Evolutionary conservation across 768 basidiomycete species (phyloP).

Genomic region (Kwoniella shandongensis): DNA sequence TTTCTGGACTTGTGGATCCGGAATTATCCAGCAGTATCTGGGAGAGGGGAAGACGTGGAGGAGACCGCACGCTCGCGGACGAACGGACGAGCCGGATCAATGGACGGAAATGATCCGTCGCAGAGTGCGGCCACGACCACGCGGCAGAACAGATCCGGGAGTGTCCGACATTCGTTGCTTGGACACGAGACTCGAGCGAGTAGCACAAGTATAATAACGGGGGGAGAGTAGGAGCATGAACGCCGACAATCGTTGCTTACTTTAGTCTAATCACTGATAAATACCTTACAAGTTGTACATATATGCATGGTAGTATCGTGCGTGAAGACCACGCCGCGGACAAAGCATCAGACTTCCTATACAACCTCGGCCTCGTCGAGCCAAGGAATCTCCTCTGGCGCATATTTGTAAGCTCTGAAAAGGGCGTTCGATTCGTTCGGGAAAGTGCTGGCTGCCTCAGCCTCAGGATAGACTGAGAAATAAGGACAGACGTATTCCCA

Average conservation of each 20-base stretch:
- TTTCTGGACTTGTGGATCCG: slow-evolving; percentile 33
- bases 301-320: too few species aligned
- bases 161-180: not conserved
- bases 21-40: slow-evolving; percentile 6
- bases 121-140: not conserved
- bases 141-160: not conserved
- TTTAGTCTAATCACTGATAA: too few species aligned
- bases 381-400: slow-evolving; percentile 23
- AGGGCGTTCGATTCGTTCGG: slow-evolving; percentile 22
- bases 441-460: slow-evolving; percentile 46
- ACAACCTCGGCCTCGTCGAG: slow-evolving; percentile 2
- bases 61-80: not conserved
- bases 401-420: slow-evolving; percentile 26
- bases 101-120: not conserved
- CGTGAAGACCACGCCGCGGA: too few species aligned
- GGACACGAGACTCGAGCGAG: too few species aligned
- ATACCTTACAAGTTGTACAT: too few species aligned
- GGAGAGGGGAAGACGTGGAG: not conserved
- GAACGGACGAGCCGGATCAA: not conserved
- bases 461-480: slow-evolving; percentile 43
- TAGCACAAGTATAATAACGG: too few species aligned
- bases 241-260: too few species aligned
- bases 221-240: not conserved
- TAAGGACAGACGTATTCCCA: slow-evolving; percentile 29
- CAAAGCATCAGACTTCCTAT: too few species aligned